phyloP scores from a whole-genome alignment of 106 monocot genomes.

The Phalaenopsis aphrodite region DNA sequence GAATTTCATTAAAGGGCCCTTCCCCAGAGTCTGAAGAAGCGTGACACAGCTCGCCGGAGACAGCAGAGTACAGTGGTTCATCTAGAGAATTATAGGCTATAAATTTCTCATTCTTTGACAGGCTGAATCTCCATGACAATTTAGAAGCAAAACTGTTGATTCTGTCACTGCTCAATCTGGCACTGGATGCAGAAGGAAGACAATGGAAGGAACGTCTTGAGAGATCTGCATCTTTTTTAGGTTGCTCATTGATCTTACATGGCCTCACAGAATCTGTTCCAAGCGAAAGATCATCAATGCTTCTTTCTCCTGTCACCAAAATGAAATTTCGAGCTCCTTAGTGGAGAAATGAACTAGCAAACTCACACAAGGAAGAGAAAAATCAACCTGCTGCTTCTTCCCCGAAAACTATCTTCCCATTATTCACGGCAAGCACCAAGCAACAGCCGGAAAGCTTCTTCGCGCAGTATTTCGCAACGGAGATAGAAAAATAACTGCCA shows the following conservation, averaged over 20 bases:
- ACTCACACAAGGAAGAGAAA: background rate
- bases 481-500: slow-evolving; percentile 20
- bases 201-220: slow-evolving; percentile 8
- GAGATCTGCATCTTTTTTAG: slow-evolving; percentile 5
- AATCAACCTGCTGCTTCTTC: slow-evolving; percentile 25
- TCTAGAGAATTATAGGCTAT: background rate
- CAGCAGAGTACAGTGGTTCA: background rate
- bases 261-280: background rate
- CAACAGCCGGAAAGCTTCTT: slow-evolving; percentile 45
- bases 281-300: background rate
- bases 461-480: slow-evolving; percentile 45
- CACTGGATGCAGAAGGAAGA: background rate
- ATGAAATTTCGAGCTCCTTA: background rate
- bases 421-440: slow-evolving; percentile 43
- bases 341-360: background rate
- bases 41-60: background rate
- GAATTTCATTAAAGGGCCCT: slow-evolving; percentile 4
- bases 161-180: slow-evolving; percentile 10
- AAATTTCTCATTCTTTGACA: background rate
- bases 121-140: background rate
- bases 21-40: background rate
- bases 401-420: slow-evolving; percentile 52
- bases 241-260: background rate
- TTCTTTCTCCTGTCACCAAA: slow-evolving; percentile 5
- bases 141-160: background rate